Evolutionary conservation across 2,329 filamentous ascomycete genomes (phyloP), one percentile per base, ranked within the genome.

Genomic region (Fusarium udum): DNA sequence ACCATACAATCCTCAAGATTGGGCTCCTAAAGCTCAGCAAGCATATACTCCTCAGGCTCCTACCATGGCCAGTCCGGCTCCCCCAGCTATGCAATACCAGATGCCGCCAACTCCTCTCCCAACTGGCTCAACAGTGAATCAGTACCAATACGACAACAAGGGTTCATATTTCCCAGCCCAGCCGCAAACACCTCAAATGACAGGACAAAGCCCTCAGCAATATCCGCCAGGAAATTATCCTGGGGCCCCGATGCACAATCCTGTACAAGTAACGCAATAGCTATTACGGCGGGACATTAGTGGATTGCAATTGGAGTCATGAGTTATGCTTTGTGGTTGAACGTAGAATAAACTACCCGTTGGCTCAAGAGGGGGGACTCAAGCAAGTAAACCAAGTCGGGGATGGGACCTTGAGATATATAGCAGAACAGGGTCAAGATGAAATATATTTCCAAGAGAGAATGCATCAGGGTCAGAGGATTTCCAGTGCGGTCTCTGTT

Each of bases 1-100:
- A 1, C 34, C 61, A 1, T 69, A 72, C 15, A 62, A 75, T 6
- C 67, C 74, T 15, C 74, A 75, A n/a, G 46, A 75, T 13, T 73
- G 64, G 7, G 48, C 53, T 2, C 48, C 69, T 3, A 37, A 71
- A 6, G 32, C 40, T 15, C 58, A 61, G 3, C 57, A 60, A 15
- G 10, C 24, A 3, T 40, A 73, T 16, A 18, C 34, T 1, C 28
- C 51, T 2, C 18, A 57, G 2, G 4, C 11, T 6, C 26, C 42
- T 2, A 1, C 14, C 5, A 16, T 36, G 1, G 1, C 8, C 1
- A 26, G 9, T 9, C 49, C 36, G 3, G 10, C 16, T 4, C n/a
- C 53, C 4, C 64, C 63, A 4, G 2, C 8, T 0, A 53, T 49
- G 22, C 58, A 68, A 22, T 57, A 63, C 6, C 71, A 71, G 4